A percentile compares a stretch with the other conserved stretches of the same genome.
These are phyloP conservation scores for Cystobasidium onofrii DNA, from an alignment of 768 basidiomycete species.

Conservation along the genomic window DNA sequence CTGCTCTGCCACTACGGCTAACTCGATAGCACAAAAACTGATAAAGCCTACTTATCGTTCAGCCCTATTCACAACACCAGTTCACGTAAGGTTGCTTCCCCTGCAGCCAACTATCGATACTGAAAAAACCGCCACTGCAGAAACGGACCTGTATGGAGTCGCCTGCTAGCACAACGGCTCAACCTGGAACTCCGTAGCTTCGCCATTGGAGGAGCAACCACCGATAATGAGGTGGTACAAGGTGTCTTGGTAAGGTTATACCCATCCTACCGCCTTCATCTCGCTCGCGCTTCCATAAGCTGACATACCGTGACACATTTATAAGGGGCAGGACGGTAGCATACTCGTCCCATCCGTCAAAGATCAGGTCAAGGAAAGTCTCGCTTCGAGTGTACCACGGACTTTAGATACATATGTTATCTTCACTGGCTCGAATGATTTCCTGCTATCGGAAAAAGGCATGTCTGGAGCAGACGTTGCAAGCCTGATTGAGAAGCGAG, in stretches of 20 bases:
- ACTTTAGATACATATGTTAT: neutral
- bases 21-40: neutral
- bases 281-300: too few relatives aligned
- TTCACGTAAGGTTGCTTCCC: neutral
- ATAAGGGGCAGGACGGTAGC: neutral
- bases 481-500: neutral
- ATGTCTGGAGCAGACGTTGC: neutral
- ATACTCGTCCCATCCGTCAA: neutral
- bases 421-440: constrained; percentile 1
- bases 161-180: neutral
- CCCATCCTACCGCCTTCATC: too few relatives aligned
- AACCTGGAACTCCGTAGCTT: neutral
- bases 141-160: neutral
- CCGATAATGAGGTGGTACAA: constrained; percentile 8
- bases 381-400: neutral
- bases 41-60: neutral
- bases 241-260: constrained; percentile 1
- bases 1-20: neutral
- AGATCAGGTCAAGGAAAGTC: neutral
- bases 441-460: neutral
- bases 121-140: neutral
- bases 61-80: neutral
- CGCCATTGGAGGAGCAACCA: constrained; percentile 19
- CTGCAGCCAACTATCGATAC: too few relatives aligned
- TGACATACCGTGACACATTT: too few relatives aligned